phyloP scores from a whole-genome alignment of 2,329 filamentous ascomycete species.

The Monosporascus sp. region DNA sequence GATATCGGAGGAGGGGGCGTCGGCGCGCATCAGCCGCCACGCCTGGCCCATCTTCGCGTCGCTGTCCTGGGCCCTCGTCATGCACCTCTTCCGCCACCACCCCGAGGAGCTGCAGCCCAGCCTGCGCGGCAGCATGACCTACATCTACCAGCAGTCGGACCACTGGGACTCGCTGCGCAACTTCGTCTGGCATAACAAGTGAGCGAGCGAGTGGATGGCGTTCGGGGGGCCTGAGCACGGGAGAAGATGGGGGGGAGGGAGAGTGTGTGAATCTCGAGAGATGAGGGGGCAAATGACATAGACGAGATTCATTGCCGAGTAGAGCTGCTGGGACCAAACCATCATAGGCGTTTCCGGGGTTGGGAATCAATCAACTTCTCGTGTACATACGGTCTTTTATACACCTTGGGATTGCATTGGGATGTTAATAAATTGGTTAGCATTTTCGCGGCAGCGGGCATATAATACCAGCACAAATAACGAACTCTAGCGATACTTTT shows the following conservation, averaged over 20 bases:
- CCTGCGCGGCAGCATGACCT: constrained; percentile 91
- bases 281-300: too few relatives aligned
- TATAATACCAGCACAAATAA: too few relatives aligned
- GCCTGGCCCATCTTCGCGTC: constrained; percentile 93
- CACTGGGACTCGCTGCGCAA: constrained; percentile 83
- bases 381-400: too few relatives aligned
- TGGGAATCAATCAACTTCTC: too few relatives aligned
- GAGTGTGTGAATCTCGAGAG: background rate
- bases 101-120: constrained; percentile 88
- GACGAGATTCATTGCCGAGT: too few relatives aligned
- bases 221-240: background rate
- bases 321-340: too few relatives aligned
- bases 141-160: constrained; percentile 89
- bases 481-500: too few relatives aligned
- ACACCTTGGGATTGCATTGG: too few relatives aligned
- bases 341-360: too few relatives aligned
- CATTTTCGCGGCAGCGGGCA: too few relatives aligned
- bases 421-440: too few relatives aligned
- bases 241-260: background rate
- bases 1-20: constrained; percentile 44
- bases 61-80: constrained; percentile 85
- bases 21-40: constrained; percentile 53
- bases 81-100: constrained; percentile 92
- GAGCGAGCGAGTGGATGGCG: constrained; percentile 3
- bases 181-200: constrained; percentile 80